Conservation (phyloP, 75 land plant species). For the Selaginella moellendorffii region DNA sequence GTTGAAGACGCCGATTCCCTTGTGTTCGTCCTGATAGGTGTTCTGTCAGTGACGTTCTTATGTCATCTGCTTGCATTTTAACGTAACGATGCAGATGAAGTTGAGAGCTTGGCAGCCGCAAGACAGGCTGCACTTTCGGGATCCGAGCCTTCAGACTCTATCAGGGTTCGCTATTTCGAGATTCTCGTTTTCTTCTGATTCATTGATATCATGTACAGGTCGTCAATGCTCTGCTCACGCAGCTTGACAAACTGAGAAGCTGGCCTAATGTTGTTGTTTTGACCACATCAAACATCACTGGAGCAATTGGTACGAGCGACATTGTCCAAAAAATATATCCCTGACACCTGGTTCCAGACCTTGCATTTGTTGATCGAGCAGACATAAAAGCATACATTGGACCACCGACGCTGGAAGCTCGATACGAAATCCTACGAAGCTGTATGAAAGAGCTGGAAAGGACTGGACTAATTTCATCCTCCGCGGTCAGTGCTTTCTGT, state of each 20-base stretch:
- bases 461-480: conserved; percentile 31
- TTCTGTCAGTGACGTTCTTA: neutral
- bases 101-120: conserved; percentile 94
- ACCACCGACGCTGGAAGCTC: conserved; percentile 70
- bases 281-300: conserved; percentile 84
- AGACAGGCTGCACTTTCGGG: conserved; percentile 88
- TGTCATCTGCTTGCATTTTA: neutral
- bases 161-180: conserved; percentile 36
- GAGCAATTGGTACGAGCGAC: conserved; percentile 59
- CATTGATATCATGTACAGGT: conserved; percentile 34
- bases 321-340: neutral
- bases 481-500: conserved; percentile 16
- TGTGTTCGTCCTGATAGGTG: conserved; percentile 86
- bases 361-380: conserved; percentile 95
- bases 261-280: conserved; percentile 75
- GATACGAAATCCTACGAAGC: conserved; percentile 75
- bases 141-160: conserved; percentile 91
- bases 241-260: conserved; percentile 73
- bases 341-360: no score
- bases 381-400: conserved; percentile 92
- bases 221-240: conserved; percentile 87
- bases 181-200: neutral
- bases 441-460: conserved; percentile 63
- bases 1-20: conserved; percentile 70
- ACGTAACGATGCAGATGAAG: conserved; percentile 50